Evolutionary conservation across 2,329 filamentous ascomycete genomes (phyloP).

Genomic region (Sporothrix mexicana): DNA sequence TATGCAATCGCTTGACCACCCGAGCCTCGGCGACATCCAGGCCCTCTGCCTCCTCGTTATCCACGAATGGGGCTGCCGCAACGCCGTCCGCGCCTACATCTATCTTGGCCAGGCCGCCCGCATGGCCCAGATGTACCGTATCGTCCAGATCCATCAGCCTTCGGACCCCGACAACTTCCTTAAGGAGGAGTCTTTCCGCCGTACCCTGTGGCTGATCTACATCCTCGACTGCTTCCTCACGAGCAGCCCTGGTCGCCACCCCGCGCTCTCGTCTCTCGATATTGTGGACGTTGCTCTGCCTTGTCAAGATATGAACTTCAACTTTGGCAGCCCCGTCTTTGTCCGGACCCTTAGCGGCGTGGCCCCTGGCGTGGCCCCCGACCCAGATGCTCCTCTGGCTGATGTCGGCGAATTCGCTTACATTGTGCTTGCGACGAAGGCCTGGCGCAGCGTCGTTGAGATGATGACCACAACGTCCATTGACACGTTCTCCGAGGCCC

Average conservation of each 20-base stretch:
- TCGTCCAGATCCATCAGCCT: slow-evolving; percentile 60
- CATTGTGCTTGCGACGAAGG: slow-evolving; percentile 65
- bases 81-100: slow-evolving; percentile 67
- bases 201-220: slow-evolving; percentile 67
- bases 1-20: slow-evolving; percentile 64
- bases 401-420: slow-evolving; percentile 67
- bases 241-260: slow-evolving; percentile 64
- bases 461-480: slow-evolving; percentile 63
- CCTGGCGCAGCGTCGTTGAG: slow-evolving; percentile 66
- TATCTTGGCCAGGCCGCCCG: slow-evolving; percentile 67
- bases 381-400: slow-evolving; percentile 48
- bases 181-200: slow-evolving; percentile 65
- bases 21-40: slow-evolving; percentile 66
- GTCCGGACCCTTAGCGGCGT: slow-evolving; percentile 60
- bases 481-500: slow-evolving; percentile 59
- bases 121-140: slow-evolving; percentile 68
- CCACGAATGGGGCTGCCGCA: slow-evolving; percentile 67
- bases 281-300: slow-evolving; percentile 62
- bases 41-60: slow-evolving; percentile 65
- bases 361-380: slow-evolving; percentile 48
- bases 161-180: slow-evolving; percentile 64
- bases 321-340: slow-evolving; percentile 64
- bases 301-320: slow-evolving; percentile 67
- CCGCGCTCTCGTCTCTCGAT: slow-evolving; percentile 61
- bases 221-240: slow-evolving; percentile 67